phyloP scores from a whole-genome alignment of 345 rosid species.

The Arabis alpina region DNA sequence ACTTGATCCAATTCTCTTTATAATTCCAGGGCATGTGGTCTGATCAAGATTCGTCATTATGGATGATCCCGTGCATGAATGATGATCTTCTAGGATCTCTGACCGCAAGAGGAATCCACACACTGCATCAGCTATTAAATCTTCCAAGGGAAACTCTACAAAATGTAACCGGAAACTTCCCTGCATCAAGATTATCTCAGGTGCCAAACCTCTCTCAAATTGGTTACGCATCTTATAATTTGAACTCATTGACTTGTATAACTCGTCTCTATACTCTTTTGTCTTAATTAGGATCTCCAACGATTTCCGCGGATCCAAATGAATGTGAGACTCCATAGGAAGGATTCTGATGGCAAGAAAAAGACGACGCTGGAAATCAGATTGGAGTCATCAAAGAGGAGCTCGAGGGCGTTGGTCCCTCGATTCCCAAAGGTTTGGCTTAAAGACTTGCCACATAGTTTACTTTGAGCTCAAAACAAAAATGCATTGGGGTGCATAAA shows the following conservation, averaged over 20 bases:
- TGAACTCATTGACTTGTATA: slow-evolving; percentile 10
- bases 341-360: slow-evolving; percentile 47
- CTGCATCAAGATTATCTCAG: slow-evolving; percentile 65
- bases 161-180: slow-evolving; percentile 59
- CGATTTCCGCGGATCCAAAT: slow-evolving; percentile 68
- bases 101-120: slow-evolving; percentile 57
- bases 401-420: slow-evolving; percentile 81
- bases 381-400: slow-evolving; percentile 65
- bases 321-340: slow-evolving; percentile 68
- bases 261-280: slow-evolving; percentile 4
- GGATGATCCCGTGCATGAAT: slow-evolving; percentile 96
- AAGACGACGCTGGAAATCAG: slow-evolving; percentile 55
- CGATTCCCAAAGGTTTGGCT: slow-evolving; percentile 83
- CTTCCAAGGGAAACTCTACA: slow-evolving; percentile 64
- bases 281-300: slow-evolving; percentile 70
- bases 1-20: slow-evolving; percentile 13
- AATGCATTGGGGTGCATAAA: neutral
- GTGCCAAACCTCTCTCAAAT: slow-evolving; percentile 43
- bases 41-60: slow-evolving; percentile 69
- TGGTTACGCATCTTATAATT: neutral
- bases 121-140: slow-evolving; percentile 71
- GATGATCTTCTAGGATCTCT: slow-evolving; percentile 58
- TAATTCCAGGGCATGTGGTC: slow-evolving; percentile 81
- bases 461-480: slow-evolving; percentile 20
- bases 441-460: neutral